Percentiles rank a stretch among this genome's conserved stretches.
Evolutionary conservation across 805 yeast species (phyloP).

Genomic region (Cyberlindnera amylophila): DNA sequence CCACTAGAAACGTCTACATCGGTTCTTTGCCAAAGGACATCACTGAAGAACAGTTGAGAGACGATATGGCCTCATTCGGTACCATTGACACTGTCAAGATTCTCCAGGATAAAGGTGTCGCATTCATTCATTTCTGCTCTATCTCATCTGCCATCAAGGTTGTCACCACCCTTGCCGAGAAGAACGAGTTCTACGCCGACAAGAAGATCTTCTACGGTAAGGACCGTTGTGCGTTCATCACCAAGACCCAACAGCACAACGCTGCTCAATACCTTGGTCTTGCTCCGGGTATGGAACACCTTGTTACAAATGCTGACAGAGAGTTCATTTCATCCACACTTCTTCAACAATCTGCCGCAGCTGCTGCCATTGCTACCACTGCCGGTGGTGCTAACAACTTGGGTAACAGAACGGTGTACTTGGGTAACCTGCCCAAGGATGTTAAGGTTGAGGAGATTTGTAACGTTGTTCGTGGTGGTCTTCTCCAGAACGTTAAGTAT

Average conservation of each 20-base stretch:
- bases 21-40: constrained; percentile 70
- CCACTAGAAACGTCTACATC: constrained; percentile 89
- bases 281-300: constrained; percentile 83
- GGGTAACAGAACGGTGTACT: constrained; percentile 90
- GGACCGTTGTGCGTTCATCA: constrained; percentile 91
- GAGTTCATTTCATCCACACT: constrained; percentile 63
- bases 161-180: constrained; percentile 67
- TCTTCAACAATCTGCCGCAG: constrained; percentile 93
- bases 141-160: constrained; percentile 83
- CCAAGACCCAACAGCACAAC: constrained; percentile 93
- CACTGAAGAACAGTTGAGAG: constrained; percentile 61
- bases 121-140: constrained; percentile 86
- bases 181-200: constrained; percentile 62
- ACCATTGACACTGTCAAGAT: constrained; percentile 81
- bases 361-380: constrained; percentile 93
- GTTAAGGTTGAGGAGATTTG: constrained; percentile 90
- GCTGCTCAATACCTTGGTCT: constrained; percentile 93
- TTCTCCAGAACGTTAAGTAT: constrained; percentile 77
- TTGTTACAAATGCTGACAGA: constrained; percentile 64
- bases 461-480: constrained; percentile 93
- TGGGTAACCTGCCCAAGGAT: constrained; percentile 87
- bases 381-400: constrained; percentile 91
- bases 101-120: constrained; percentile 75
- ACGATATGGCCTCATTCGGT: constrained; percentile 73
- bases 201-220: constrained; percentile 87